Percentiles rank a stretch among this genome's conserved stretches.
Conservation (phyloP, 352 stramenopile species). For the Sclerospora graminicola region DNA sequence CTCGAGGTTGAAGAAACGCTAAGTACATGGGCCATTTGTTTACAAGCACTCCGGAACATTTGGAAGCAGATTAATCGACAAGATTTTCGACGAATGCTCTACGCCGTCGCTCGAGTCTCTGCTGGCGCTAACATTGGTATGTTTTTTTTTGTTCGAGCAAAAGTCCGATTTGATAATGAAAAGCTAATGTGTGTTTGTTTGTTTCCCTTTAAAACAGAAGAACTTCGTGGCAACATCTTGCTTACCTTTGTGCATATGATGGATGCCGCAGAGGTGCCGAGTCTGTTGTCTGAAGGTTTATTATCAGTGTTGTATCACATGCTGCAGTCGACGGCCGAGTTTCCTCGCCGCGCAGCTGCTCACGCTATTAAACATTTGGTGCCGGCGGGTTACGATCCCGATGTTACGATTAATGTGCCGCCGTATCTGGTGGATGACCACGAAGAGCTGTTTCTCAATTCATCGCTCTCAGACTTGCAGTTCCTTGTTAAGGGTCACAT, state of each 20-base stretch:
- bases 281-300: conserved; percentile 64
- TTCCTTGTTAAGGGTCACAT: conserved; percentile 84
- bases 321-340: conserved; percentile 65
- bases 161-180: background rate
- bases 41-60: conserved; percentile 77
- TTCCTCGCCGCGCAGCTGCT: conserved; percentile 65
- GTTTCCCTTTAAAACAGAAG: too few relatives aligned
- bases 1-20: conserved; percentile 74
- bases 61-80: conserved; percentile 84
- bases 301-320: conserved; percentile 74
- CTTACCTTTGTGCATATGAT: conserved; percentile 88
- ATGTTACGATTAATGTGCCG: conserved; percentile 69
- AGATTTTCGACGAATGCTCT: conserved; percentile 80
- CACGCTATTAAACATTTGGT: conserved; percentile 84
- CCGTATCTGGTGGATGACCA: conserved; percentile 81
- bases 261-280: conserved; percentile 59
- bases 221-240: conserved; percentile 77
- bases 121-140: conserved; percentile 65
- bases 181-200: conserved; percentile 7
- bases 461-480: conserved; percentile 72
- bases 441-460: conserved; percentile 80
- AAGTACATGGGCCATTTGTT: conserved; percentile 66
- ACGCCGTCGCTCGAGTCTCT: conserved; percentile 71
- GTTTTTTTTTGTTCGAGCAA: background rate
- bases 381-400: conserved; percentile 52